Evolutionary conservation across 164 flowering plant genomes (phyloP).

Genomic region (Pachysandra terminalis): DNA sequence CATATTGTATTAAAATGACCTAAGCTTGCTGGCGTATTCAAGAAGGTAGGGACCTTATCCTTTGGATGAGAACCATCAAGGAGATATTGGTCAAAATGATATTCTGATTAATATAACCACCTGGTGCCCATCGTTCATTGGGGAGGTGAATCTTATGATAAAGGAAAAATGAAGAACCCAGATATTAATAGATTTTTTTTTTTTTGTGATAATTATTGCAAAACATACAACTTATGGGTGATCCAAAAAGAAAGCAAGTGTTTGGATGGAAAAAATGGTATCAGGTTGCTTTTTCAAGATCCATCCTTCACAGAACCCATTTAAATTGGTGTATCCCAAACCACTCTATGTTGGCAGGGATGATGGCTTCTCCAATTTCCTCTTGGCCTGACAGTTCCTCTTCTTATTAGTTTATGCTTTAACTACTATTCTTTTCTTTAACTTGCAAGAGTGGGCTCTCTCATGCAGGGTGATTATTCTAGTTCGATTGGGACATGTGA

Average conservation of each 20-base stretch:
- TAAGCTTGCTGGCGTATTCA: background rate
- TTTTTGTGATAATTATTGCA: background rate
- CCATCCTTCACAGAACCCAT: background rate
- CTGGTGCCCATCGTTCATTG: no score
- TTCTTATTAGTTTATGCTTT: background rate
- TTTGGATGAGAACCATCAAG: background rate
- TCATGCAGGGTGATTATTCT: constrained; percentile 15
- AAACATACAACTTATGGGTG: background rate
- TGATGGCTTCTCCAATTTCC: background rate
- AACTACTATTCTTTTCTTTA: background rate
- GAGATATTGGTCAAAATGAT: background rate
- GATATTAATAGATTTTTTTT: no score
- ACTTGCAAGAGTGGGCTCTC: background rate
- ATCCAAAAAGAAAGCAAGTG: background rate
- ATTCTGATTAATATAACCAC: no score
- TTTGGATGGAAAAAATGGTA: background rate
- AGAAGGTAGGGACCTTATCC: background rate
- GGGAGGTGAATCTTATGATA: no score
- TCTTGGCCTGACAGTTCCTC: background rate
- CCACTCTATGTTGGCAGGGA: background rate
- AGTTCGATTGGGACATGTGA: constrained; percentile 7
- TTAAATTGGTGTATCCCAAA: background rate
- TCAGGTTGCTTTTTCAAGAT: background rate
- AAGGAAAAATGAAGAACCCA: no score
- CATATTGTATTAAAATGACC: background rate